Conservation (phyloP, 495 filamentous ascomycete species). For the Neurospora cerealis region DNA sequence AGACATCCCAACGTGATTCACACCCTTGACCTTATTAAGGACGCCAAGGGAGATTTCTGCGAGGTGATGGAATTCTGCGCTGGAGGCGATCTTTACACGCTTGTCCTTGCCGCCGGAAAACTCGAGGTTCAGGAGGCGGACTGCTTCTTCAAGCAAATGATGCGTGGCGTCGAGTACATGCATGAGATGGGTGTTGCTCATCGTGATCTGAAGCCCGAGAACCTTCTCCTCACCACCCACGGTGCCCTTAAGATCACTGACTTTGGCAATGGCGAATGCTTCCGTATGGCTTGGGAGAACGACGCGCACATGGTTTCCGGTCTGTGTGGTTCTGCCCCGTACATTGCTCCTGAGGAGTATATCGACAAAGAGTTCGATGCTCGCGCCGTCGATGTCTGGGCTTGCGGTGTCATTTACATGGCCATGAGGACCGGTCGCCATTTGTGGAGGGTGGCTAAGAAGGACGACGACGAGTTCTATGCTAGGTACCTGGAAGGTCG, state of each 20-base stretch:
- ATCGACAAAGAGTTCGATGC: constrained; percentile 92
- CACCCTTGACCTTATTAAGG: constrained; percentile 88
- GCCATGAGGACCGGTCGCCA: constrained; percentile 96
- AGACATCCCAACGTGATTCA: constrained; percentile 98
- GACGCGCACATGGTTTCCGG: constrained; percentile 97
- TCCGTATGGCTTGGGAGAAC: constrained; percentile 99
- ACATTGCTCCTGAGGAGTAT: constrained; percentile 97
- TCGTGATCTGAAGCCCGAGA: constrained; percentile 95
- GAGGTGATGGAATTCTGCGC: constrained; percentile 99
- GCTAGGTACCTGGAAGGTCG: constrained; percentile 85
- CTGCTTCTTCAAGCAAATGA: constrained; percentile 98
- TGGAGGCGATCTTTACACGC: constrained; percentile 90
- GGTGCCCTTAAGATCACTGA: constrained; percentile 98
- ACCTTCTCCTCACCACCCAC: constrained; percentile 84
- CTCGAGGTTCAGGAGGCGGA: constrained; percentile 91
- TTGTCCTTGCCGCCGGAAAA: constrained; percentile 85
- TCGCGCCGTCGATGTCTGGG: constrained; percentile 94
- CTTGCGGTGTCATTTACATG: constrained; percentile 98
- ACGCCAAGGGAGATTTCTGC: constrained; percentile 96
- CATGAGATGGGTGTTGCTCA: constrained; percentile 99
- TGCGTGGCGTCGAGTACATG: constrained; percentile 99
- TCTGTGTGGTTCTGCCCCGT: constrained; percentile 90
- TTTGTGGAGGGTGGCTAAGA: constrained; percentile 90
- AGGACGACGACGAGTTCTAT: constrained; percentile 96
- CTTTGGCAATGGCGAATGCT: constrained; percentile 98